These are phyloP conservation scores for Heterobasidion irregulare DNA, from an alignment of 1,284 basidiomycete species.

Conservation along the genomic window DNA sequence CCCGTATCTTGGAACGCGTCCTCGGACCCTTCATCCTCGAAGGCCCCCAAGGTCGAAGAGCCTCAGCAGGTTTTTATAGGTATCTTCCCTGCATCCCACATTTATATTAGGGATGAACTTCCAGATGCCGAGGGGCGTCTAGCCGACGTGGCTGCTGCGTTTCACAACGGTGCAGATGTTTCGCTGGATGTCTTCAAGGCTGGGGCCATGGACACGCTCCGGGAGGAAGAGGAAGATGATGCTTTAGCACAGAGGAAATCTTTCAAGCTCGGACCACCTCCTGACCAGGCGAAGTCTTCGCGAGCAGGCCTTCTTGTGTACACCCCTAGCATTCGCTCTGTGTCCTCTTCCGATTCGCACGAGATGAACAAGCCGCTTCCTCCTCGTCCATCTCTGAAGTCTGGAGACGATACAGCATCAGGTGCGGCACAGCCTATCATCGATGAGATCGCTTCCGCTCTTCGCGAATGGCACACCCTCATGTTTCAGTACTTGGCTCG, in stretches of 20 bases:
- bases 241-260: constrained; percentile 34
- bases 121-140: constrained; percentile 86
- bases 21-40: constrained; percentile 44
- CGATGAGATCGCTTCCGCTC: constrained; percentile 94
- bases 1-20: constrained; percentile 54
- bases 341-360: constrained; percentile 58
- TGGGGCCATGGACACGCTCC: constrained; percentile 54
- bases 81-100: constrained; percentile 90
- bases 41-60: constrained; percentile 57
- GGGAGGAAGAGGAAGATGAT: constrained; percentile 68
- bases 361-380: constrained; percentile 70
- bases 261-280: constrained; percentile 64
- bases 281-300: constrained; percentile 63
- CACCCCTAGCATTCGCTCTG: constrained; percentile 55
- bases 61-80: constrained; percentile 89
- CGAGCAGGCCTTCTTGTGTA: constrained; percentile 65
- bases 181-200: constrained; percentile 26
- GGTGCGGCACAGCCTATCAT: constrained; percentile 84
- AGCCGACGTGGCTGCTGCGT: constrained; percentile 52
- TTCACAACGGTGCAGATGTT: constrained; percentile 28
- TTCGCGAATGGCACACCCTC: constrained; percentile 91
- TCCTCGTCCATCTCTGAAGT: constrained; percentile 88
- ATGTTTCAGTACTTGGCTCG: constrained; percentile 88
- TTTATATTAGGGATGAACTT: constrained; percentile 83
- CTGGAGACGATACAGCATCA: constrained; percentile 83